Evolutionary conservation across 768 basidiomycete genomes (phyloP).

Genomic region (Austroboletus festivus): DNA sequence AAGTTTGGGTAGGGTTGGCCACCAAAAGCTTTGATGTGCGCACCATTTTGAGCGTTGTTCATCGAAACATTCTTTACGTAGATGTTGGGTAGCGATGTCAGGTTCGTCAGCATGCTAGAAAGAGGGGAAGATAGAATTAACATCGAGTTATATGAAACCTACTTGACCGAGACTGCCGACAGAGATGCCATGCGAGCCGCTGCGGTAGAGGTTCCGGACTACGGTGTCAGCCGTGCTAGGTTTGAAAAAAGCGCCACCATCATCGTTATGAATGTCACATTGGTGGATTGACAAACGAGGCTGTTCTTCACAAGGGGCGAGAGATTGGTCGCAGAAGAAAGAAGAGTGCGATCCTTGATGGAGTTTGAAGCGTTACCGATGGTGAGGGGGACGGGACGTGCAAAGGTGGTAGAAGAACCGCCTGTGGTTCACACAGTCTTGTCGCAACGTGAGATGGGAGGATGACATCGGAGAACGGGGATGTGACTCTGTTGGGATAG

Average conservation of each 20-base stretch:
- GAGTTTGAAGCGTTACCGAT: slow-evolving; percentile 41
- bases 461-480: slow-evolving; percentile 4
- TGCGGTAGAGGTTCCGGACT: slow-evolving; percentile 42
- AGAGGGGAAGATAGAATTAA: neutral
- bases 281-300: slow-evolving; percentile 42
- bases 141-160: neutral
- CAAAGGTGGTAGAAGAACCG: slow-evolving; percentile 41
- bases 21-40: slow-evolving; percentile 51
- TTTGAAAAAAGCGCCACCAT: slow-evolving; percentile 36
- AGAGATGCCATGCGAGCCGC: slow-evolving; percentile 39
- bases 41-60: slow-evolving; percentile 46
- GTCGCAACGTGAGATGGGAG: neutral
- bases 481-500: slow-evolving; percentile 23
- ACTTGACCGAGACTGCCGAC: slow-evolving; percentile 48
- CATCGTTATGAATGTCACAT: slow-evolving; percentile 43
- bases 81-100: slow-evolving; percentile 46
- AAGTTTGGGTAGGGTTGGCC: slow-evolving; percentile 38
- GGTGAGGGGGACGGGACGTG: slow-evolving; percentile 43
- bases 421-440: slow-evolving; percentile 40
- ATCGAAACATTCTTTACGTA: slow-evolving; percentile 41
- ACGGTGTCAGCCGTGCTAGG: slow-evolving; percentile 37
- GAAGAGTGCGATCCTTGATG: slow-evolving; percentile 38
- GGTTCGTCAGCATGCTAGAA: slow-evolving; percentile 35
- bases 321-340: slow-evolving; percentile 31
- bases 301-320: slow-evolving; percentile 21